Evolutionary conservation across 768 basidiomycete genomes (phyloP), one percentile per base, ranked within the genome.

Genomic region (Leucocoprinus leucothites): DNA sequence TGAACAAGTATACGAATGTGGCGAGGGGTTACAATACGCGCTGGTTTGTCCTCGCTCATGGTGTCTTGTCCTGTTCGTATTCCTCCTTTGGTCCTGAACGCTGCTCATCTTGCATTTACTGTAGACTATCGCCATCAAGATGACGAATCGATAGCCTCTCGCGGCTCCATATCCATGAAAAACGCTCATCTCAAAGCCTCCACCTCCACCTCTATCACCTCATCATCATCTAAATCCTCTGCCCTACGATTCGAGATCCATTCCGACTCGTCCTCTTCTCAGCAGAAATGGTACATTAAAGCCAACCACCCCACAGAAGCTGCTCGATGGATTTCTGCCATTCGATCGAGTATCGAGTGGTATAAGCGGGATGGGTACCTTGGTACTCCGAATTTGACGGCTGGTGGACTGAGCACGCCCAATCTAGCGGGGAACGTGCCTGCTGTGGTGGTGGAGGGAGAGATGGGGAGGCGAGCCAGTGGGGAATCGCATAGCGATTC

Each of bases 1-100:
- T 93, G 18, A 92, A 90, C 68, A 98, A 98, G 68, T 97, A 94
- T 65, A 86, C 88, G 1, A 98, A 97, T 61, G 90, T 97, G 36
- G 91, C 92, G 0, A 86, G 84, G 61, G 94, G 95, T 0, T 96
- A 94, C 66, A 86, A 84, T 57, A 88, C 89, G 0, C 78, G 94
- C 1, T 97, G 94, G 93, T 96, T 98, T 64, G 91, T 96, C 0
- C 79, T 97, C 18, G 86, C 90, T 63, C 82, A 87, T 51, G 94
- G 93, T 0, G 75, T 89, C 22, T 68, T 95, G n/a, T 91, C 89
- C 16, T 94, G 91, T 91, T 65, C 22, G 89, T 80, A 1, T 31
- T 14, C 48, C 13, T 21, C 18, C 24, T 26, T 43, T 54, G 21
- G 28, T 46, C 44, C 34, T 35, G 13, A 25, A 25, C 19, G 34